phyloP scores from a whole-genome alignment of 495 filamentous ascomycete genomes.

The Lindgomyces ingoldianus region DNA sequence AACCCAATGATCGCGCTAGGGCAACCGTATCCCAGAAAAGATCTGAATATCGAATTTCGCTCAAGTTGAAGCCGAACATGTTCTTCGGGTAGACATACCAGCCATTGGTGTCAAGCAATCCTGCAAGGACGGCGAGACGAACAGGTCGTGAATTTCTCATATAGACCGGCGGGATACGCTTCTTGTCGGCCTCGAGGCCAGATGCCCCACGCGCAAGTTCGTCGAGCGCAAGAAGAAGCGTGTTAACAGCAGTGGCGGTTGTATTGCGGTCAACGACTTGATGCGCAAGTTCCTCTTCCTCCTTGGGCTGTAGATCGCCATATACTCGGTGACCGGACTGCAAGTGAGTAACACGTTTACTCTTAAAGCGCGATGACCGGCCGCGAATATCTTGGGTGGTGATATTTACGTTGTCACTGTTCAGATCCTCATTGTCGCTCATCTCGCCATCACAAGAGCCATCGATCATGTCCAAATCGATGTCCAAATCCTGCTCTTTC shows the following conservation, averaged over 20 bases:
- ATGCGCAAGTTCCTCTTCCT: not conserved
- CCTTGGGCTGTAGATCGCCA: not conserved
- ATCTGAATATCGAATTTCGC: not conserved
- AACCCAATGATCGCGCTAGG: constrained; percentile 1
- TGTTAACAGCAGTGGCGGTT: not conserved
- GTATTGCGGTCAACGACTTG: not conserved
- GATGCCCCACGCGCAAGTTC: not conserved
- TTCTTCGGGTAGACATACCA: constrained; percentile 6
- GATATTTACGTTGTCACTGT: not conserved
- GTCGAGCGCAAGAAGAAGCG: not conserved
- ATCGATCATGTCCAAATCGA: not conserved
- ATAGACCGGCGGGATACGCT: constrained; percentile 2
- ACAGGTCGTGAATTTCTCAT: not conserved
- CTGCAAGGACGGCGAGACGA: not conserved
- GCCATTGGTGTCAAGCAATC: not conserved
- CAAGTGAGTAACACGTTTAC: not conserved
- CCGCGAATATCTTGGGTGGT: not conserved
- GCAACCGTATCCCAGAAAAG: constrained; percentile 8
- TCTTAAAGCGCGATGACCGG: not conserved
- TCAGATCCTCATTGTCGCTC: not conserved
- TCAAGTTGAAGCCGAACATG: constrained; percentile 5
- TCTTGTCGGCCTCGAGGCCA: not conserved
- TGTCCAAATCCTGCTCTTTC: not conserved
- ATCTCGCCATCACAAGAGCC: not conserved
- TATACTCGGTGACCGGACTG: not conserved